phyloP scores from a whole-genome alignment of 78 protist species.

The Dictyostelium intermedium region DNA sequence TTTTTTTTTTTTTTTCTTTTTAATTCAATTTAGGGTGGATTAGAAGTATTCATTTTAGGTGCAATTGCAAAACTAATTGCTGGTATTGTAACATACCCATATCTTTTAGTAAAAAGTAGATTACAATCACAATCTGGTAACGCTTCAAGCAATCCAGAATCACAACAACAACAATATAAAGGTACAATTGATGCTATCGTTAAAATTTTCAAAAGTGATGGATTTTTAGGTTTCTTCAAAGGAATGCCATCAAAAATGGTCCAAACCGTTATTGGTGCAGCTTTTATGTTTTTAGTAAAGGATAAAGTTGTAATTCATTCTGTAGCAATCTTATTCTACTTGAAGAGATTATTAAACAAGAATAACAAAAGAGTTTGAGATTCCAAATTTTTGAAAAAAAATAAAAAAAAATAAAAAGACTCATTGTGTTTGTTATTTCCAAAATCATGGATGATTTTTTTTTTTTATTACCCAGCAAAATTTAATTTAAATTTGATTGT shows the following conservation, averaged over 20 bases:
- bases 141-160: not conserved
- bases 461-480: no score
- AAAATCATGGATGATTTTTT: no score
- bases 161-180: constrained; percentile 18
- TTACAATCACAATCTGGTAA: constrained; percentile 26
- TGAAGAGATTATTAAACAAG: not conserved
- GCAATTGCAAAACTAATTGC: constrained; percentile 80
- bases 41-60: constrained; percentile 75
- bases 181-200: constrained; percentile 41
- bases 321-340: constrained; percentile 23
- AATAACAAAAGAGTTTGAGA: constrained; percentile 8
- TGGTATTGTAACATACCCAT: constrained; percentile 82
- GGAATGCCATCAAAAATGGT: constrained; percentile 74
- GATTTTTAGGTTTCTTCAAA: constrained; percentile 68
- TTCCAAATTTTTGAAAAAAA: not conserved
- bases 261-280: constrained; percentile 74
- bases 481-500: no score
- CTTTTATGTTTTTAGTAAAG: constrained; percentile 61
- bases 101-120: constrained; percentile 73
- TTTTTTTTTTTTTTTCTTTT: not conserved
- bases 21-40: not conserved
- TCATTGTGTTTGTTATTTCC: no score
- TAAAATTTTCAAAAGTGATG: constrained; percentile 46
- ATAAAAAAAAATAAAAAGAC: not conserved
- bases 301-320: constrained; percentile 52